Percentiles rank a stretch among this genome's conserved stretches.
These are phyloP conservation scores for Pezicula neosporulosa DNA, from an alignment of 2,329 filamentous ascomycete species.

Conservation along the genomic window DNA sequence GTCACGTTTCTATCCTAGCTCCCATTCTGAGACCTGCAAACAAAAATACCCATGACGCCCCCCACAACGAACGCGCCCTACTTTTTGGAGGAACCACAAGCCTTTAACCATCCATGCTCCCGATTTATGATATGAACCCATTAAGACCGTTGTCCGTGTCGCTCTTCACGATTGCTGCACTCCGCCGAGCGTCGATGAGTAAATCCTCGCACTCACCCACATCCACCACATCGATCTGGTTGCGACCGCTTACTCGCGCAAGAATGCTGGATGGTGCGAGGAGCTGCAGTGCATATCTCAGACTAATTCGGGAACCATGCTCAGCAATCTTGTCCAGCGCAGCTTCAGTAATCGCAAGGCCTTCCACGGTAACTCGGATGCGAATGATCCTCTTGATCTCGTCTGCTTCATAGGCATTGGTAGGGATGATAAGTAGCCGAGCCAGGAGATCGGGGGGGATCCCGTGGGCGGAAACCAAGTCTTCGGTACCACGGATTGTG, in stretches of 20 bases:
- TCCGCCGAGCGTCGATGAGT: constrained; percentile 78
- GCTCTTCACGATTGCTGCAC: constrained; percentile 64
- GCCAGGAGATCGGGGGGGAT: constrained; percentile 91
- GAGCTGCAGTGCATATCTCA: constrained; percentile 91
- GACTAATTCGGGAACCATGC: constrained; percentile 82
- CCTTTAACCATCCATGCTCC: neutral
- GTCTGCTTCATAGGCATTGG: constrained; percentile 78
- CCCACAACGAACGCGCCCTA: neutral
- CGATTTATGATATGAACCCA: neutral
- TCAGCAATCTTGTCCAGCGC: constrained; percentile 85
- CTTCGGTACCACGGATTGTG: constrained; percentile 82
- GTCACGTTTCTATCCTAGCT: neutral
- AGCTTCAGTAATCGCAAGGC: constrained; percentile 72
- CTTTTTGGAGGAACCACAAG: neutral
- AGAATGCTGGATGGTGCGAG: constrained; percentile 69
- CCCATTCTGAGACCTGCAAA: constrained; percentile 2
- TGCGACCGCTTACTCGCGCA: constrained; percentile 76
- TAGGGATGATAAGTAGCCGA: constrained; percentile 93
- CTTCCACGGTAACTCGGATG: constrained; percentile 79
- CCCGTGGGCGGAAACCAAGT: constrained; percentile 84
- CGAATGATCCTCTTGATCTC: constrained; percentile 93
- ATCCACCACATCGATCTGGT: constrained; percentile 73
- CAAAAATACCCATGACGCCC: constrained; percentile 1
- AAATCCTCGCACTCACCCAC: constrained; percentile 79
- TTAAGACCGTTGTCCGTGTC: constrained; percentile 60